Conservation (phyloP, 2,329 filamentous ascomycete genomes). For the Calonectria naviculata region DNA sequence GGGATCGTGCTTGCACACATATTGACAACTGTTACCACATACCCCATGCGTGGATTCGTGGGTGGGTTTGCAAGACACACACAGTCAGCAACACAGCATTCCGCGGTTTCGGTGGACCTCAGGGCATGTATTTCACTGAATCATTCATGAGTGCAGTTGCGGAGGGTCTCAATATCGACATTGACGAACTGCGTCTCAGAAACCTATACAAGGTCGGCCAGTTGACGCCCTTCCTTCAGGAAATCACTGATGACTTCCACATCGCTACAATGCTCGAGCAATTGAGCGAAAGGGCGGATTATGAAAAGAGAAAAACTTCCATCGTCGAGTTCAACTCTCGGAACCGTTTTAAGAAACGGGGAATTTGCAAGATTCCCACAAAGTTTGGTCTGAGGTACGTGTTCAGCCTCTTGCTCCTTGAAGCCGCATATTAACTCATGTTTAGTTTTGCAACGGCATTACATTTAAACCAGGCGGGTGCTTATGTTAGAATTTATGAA, state of each 20-base stretch:
- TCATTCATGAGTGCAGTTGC: constrained; percentile 12
- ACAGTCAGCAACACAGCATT: constrained; percentile 22
- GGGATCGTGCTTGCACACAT: constrained; percentile 83
- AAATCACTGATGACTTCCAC: constrained; percentile 18
- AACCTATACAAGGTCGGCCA: constrained; percentile 19
- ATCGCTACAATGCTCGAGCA: constrained; percentile 14
- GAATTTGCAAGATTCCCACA: constrained; percentile 82
- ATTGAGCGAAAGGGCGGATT: neutral
- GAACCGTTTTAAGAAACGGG: constrained; percentile 92
- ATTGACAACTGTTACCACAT: constrained; percentile 86
- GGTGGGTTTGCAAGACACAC: constrained; percentile 65
- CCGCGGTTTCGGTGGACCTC: constrained; percentile 17
- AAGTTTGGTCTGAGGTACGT: constrained; percentile 85
- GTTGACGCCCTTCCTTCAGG: constrained; percentile 15
- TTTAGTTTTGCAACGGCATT: constrained; percentile 76
- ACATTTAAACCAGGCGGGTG: constrained; percentile 91
- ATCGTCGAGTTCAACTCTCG: constrained; percentile 74
- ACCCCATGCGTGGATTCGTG: constrained; percentile 82
- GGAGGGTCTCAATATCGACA: constrained; percentile 9
- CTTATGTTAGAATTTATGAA: constrained; percentile 91
- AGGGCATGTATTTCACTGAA: constrained; percentile 21
- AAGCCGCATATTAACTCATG: neutral
- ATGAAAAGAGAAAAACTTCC: constrained; percentile 7
- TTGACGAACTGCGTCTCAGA: constrained; percentile 1
- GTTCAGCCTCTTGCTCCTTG: neutral